Conservation (phyloP, 768 basidiomycete species). For the Macrocybe gigantea region DNA sequence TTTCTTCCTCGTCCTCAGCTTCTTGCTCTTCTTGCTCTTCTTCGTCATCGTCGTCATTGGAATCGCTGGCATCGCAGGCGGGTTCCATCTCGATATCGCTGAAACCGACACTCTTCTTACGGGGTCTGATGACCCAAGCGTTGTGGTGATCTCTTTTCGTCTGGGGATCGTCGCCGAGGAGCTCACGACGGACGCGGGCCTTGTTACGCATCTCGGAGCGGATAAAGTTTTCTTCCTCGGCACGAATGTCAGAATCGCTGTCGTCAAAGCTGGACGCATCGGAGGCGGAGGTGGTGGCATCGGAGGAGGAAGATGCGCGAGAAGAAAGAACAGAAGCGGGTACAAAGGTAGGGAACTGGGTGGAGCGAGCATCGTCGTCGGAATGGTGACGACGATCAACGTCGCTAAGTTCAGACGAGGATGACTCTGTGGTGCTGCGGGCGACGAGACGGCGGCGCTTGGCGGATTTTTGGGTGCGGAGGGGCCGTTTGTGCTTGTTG, state of each 20-base stretch:
- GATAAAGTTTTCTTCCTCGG: slow-evolving; percentile 60
- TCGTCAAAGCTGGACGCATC: slow-evolving; percentile 28
- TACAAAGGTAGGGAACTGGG: slow-evolving; percentile 61
- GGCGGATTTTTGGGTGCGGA: slow-evolving; percentile 2
- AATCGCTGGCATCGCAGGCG: slow-evolving; percentile 54
- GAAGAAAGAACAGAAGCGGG: slow-evolving; percentile 55
- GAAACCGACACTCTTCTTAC: slow-evolving; percentile 63
- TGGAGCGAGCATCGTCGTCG: slow-evolving; percentile 26
- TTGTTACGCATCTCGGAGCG: slow-evolving; percentile 39
- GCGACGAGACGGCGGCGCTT: slow-evolving; percentile 30
- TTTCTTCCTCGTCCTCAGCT: slow-evolving; percentile 36
- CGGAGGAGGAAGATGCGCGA: slow-evolving; percentile 38
- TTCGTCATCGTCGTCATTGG: slow-evolving; percentile 50
- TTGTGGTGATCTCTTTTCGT: slow-evolving; percentile 37
- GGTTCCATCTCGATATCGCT: slow-evolving; percentile 64
- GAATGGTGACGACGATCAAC: slow-evolving; percentile 24
- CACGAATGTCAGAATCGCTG: slow-evolving; percentile 52
- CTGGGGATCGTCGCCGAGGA: slow-evolving; percentile 44
- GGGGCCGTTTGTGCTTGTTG: slow-evolving; percentile 14
- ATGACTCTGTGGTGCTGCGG: slow-evolving; percentile 5
- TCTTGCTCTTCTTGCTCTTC: slow-evolving; percentile 36
- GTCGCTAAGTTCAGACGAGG: slow-evolving; percentile 32
- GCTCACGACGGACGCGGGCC: slow-evolving; percentile 55
- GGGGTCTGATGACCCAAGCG: slow-evolving; percentile 65
- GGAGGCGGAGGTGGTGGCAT: slow-evolving; percentile 34